These are phyloP conservation scores for Cynara cardunculus DNA, from an alignment of 129 eudicot species.

Conservation along the genomic window DNA sequence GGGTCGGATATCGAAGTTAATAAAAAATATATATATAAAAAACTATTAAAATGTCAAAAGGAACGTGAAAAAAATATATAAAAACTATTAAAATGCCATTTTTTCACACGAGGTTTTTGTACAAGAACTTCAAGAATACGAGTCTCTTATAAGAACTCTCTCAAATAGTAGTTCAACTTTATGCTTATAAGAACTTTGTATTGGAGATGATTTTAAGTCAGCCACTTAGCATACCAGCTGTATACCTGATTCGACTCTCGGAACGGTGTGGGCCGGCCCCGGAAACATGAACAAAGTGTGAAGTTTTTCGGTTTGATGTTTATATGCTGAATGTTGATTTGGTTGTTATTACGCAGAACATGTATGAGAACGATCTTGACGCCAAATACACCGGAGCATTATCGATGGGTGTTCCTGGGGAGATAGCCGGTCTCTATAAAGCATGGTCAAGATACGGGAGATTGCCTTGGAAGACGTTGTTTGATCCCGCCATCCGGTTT, in stretches of 20 bases:
- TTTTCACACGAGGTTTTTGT: too few relatives aligned
- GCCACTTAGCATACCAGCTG: neutral
- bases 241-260: too few relatives aligned
- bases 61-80: too few relatives aligned
- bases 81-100: too few relatives aligned
- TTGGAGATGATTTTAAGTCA: neutral
- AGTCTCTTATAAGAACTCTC: too few relatives aligned
- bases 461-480: conserved; percentile 66
- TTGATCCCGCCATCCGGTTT: conserved; percentile 68
- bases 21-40: too few relatives aligned
- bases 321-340: neutral
- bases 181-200: too few relatives aligned
- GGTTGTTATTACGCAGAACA: conserved; percentile 49
- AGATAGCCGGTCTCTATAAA: conserved; percentile 70
- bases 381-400: conserved; percentile 63
- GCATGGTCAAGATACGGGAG: conserved; percentile 81
- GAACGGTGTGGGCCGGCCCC: too few relatives aligned
- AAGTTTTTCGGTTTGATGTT: neutral
- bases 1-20: too few relatives aligned
- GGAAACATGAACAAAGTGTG: neutral
- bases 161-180: too few relatives aligned
- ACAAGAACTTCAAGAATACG: too few relatives aligned
- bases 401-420: conserved; percentile 92
- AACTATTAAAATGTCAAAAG: too few relatives aligned
- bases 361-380: conserved; percentile 56